Percentiles rank a stretch among this genome's conserved stretches.
These are phyloP conservation scores for Phytophthora litchii DNA, from an alignment of 352 stramenopile genomes.

Conservation along the genomic window DNA sequence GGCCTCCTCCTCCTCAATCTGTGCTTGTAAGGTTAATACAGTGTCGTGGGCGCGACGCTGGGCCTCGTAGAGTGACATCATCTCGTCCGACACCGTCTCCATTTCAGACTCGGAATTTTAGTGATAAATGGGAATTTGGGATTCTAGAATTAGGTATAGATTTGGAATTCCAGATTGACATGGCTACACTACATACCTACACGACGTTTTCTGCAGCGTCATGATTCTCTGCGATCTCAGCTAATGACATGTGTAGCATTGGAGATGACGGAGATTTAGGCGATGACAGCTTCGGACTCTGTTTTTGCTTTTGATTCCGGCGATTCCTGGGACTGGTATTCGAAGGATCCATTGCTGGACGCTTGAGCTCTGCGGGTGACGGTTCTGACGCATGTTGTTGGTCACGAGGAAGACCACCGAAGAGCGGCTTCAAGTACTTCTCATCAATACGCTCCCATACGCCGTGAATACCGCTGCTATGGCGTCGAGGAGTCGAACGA, in stretches of 20 bases:
- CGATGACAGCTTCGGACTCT: constrained; percentile 15
- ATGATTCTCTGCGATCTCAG: constrained; percentile 60
- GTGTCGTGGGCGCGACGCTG: constrained; percentile 77
- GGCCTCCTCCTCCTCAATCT: constrained; percentile 83
- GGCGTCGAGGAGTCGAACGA: constrained; percentile 30
- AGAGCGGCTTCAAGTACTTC: constrained; percentile 76
- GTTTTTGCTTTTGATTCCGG: constrained; percentile 15
- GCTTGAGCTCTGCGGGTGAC: constrained; percentile 28
- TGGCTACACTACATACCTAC: constrained; percentile 19
- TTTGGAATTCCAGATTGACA: constrained; percentile 16
- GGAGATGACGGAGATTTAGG: constrained; percentile 25
- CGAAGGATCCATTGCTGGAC: constrained; percentile 12
- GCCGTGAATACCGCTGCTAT: constrained; percentile 58
- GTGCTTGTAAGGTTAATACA: constrained; percentile 65
- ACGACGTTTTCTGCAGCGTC: constrained; percentile 42
- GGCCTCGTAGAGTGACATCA: constrained; percentile 71
- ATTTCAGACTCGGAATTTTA: constrained; percentile 11
- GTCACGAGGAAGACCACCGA: constrained; percentile 53
- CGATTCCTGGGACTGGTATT: constrained; percentile 23
- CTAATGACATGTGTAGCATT: constrained; percentile 47
- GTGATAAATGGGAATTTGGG: too few relatives aligned
- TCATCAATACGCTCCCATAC: constrained; percentile 72
- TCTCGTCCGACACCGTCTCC: constrained; percentile 62
- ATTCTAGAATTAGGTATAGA: too few relatives aligned
- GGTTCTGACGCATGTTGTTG: constrained; percentile 27